phyloP scores from a whole-genome alignment of 1,139 yeast species.

The Nadsonia starkeyi-henricii region DNA sequence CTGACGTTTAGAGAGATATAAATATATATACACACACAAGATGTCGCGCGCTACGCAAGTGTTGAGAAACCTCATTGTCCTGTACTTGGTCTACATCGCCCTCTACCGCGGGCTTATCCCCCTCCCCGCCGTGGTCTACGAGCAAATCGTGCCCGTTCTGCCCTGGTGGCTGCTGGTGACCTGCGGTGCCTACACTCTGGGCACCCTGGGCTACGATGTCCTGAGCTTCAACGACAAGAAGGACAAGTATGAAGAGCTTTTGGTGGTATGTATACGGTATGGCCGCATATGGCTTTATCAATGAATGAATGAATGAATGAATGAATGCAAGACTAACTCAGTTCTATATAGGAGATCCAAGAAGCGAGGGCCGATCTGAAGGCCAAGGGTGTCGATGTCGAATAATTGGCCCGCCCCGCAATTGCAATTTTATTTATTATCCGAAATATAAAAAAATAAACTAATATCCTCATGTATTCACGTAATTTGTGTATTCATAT shows the following conservation, averaged over 20 bases:
- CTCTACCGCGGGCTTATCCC: constrained; percentile 44
- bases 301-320: neutral
- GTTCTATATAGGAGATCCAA: constrained; percentile 36
- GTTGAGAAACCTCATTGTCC: constrained; percentile 22
- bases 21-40: too few relatives aligned
- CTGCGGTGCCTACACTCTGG: constrained; percentile 62
- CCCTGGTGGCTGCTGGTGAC: constrained; percentile 64
- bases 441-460: too few relatives aligned
- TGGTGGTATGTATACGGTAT: constrained; percentile 27
- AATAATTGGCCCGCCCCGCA: neutral
- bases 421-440: too few relatives aligned
- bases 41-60: neutral
- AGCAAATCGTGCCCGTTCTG: constrained; percentile 48
- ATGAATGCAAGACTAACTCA: too few relatives aligned
- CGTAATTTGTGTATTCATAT: too few relatives aligned
- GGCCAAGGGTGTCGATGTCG: constrained; percentile 33
- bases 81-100: constrained; percentile 41
- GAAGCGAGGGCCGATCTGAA: constrained; percentile 52
- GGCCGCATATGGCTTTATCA: neutral
- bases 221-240: constrained; percentile 61
- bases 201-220: constrained; percentile 58
- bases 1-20: too few relatives aligned
- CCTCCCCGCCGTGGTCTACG: constrained; percentile 33
- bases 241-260: constrained; percentile 50
- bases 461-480: too few relatives aligned